Conservation (phyloP, 768 basidiomycete species). For the Scleroderma citrinum region DNA sequence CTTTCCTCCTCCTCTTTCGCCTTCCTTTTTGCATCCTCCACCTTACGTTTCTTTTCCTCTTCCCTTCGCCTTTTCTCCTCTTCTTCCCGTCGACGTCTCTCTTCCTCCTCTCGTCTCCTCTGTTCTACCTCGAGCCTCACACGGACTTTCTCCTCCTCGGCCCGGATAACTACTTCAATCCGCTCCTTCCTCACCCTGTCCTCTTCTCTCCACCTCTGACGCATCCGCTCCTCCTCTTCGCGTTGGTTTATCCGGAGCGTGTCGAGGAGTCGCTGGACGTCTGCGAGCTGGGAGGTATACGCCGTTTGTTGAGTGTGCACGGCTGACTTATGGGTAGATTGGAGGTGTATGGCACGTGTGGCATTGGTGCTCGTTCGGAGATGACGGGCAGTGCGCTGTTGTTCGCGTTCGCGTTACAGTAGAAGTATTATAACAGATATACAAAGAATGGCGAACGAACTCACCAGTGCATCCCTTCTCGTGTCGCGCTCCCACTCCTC, state of each 20-base stretch:
- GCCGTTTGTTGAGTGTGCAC: constrained; percentile 30
- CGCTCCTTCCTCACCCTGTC: constrained; percentile 45
- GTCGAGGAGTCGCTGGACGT: constrained; percentile 44
- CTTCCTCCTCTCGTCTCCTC: constrained; percentile 42
- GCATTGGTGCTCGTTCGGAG: background rate
- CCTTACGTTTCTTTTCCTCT: constrained; percentile 41
- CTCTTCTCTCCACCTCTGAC: constrained; percentile 40
- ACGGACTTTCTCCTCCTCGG: constrained; percentile 56
- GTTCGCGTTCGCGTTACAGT: background rate
- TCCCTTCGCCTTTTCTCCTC: constrained; percentile 41
- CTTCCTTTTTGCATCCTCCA: constrained; percentile 36
- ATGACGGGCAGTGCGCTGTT: constrained; percentile 36
- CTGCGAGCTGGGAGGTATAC: constrained; percentile 46
- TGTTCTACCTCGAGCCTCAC: constrained; percentile 52
- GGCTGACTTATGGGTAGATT: constrained; percentile 12
- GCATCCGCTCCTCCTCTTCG: constrained; percentile 40
- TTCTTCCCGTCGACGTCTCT: constrained; percentile 38
- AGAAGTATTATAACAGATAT: background rate
- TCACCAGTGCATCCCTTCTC: constrained; percentile 41
- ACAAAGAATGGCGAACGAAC: constrained; percentile 6
- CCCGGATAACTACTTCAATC: constrained; percentile 56
- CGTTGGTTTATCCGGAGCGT: constrained; percentile 39
- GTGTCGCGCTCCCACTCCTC: constrained; percentile 49
- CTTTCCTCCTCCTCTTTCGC: constrained; percentile 46
- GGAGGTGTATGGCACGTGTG: constrained; percentile 12